phyloP scores from a whole-genome alignment of 306 rosid species.

The Benincasa hispida region DNA sequence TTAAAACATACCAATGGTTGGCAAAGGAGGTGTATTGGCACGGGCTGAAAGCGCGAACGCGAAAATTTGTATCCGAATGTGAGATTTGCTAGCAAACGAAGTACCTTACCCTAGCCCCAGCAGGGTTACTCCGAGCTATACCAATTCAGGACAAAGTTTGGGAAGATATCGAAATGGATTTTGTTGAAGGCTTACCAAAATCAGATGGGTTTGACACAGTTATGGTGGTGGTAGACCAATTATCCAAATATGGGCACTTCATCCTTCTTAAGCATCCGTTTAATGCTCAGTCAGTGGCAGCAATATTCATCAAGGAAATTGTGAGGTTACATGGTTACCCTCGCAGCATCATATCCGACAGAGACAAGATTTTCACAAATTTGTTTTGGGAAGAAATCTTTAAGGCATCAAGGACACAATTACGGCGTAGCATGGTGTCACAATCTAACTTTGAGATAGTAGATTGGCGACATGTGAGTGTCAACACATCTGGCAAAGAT shows the following conservation, averaged over 20 bases:
- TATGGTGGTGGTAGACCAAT: background rate
- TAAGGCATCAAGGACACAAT: background rate
- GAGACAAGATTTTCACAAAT: no score
- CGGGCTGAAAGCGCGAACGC: background rate
- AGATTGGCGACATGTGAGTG: no score
- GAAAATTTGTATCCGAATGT: no score
- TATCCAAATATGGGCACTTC: background rate
- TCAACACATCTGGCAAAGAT: no score
- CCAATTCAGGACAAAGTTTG: background rate
- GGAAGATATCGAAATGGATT: background rate
- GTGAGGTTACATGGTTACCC: background rate
- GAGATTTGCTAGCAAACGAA: background rate
- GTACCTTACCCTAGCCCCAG: background rate
- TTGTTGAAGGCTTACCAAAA: background rate
- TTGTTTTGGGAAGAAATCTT: background rate
- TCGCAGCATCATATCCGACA: background rate
- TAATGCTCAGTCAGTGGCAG: background rate
- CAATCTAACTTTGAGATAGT: no score
- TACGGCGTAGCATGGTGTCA: fast-evolving
- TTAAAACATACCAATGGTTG: background rate
- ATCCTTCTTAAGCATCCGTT: background rate
- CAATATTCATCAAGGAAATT: background rate
- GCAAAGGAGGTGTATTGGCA: background rate
- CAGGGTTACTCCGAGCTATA: background rate
- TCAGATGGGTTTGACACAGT: fast-evolving